Evolutionary conservation across 257 asterid species (phyloP), one percentile per base, ranked within the genome.

Genomic region (Misopates orontium): DNA sequence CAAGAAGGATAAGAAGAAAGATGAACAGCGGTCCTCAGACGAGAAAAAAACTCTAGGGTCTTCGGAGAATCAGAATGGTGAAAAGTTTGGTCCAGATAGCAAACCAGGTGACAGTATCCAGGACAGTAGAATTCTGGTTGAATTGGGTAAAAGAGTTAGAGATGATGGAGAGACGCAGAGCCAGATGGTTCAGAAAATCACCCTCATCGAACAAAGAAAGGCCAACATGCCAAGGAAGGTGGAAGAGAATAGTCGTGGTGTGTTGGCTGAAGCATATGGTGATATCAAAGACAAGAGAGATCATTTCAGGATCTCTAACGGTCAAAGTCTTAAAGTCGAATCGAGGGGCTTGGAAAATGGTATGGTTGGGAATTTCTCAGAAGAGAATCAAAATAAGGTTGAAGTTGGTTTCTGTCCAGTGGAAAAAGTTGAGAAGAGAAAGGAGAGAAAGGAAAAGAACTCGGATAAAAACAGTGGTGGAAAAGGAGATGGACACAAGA

Each of bases 1-100:
- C 79, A 81, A 75, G 71, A 71, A 81, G 80, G 85, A 83, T 20
- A 83, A 72, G 66, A 73, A 62, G 53, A 75, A 67, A 70, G 79
- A 81, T 50, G 73, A 67, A 53, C 76, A 42, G 20, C 66, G 49
- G 60, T 69, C 76, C n/a, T 59, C 69, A 4, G 83, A 76, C 21
- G 89, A 74, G 73, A 62, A 67, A 66, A 68, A 63, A 52, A 56
- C 2, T 51, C 47, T 47, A 22, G 77, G 48, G 62, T 50, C 61
- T 45, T 69, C 59, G 8, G 75, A 58, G 40, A 71, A 67, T 54
- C 78, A 65, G 59, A 77, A 80, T 50, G 80, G 71, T 20, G 69
- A 72, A 68, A 71, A 75, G 60, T 77, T 64, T 55, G 72, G 55
- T 56, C 67, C 71, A 25, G 52, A 49, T 63, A 58, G 53, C 40